These are phyloP conservation scores for Saxophila tyrrhenica DNA, from an alignment of 495 filamentous ascomycete species.

Conservation along the genomic window DNA sequence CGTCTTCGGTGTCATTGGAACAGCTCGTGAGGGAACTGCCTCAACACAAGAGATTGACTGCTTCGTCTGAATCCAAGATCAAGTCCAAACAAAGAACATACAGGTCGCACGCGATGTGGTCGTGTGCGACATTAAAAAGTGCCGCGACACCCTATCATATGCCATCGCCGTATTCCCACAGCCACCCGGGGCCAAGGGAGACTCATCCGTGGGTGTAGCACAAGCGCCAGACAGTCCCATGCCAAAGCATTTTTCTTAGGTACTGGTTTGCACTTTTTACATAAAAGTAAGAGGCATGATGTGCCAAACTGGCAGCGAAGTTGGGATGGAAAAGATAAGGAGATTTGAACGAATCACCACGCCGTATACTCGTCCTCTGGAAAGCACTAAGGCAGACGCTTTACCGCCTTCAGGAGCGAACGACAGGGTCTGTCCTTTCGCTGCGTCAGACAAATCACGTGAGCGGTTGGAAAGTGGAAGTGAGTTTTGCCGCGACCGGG, in stretches of 20 bases:
- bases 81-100: background rate
- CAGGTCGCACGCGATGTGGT: background rate
- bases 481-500: too few relatives aligned
- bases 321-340: background rate
- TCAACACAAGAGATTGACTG: background rate
- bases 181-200: background rate
- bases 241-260: background rate
- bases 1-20: slow-evolving; percentile 15
- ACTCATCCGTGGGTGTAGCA: background rate
- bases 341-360: background rate
- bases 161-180: background rate
- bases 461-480: too few relatives aligned
- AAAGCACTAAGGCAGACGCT: too few relatives aligned
- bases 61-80: too few relatives aligned
- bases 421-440: too few relatives aligned
- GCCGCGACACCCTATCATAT: background rate
- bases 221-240: background rate
- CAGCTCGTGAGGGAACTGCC: background rate
- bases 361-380: too few relatives aligned
- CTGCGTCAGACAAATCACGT: too few relatives aligned
- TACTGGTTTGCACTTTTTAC: background rate
- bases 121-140: background rate
- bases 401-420: too few relatives aligned
- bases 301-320: background rate
- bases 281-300: background rate